phyloP scores from a whole-genome alignment of 768 basidiomycete genomes.

The Brasilioporus rufonigricans region DNA sequence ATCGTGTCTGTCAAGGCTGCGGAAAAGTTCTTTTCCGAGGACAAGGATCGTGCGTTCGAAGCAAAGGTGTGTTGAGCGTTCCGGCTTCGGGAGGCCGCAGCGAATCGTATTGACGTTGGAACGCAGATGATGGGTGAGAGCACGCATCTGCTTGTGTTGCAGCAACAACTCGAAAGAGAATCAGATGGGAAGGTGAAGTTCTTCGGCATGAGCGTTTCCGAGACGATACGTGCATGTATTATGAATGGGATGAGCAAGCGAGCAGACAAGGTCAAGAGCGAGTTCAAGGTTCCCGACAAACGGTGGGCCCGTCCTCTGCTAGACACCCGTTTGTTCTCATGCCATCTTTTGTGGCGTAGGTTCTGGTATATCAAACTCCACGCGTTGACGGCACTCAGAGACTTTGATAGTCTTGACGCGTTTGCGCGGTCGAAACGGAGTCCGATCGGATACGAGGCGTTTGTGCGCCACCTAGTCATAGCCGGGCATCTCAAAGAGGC shows the following conservation, averaged over 20 bases:
- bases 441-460: constrained; percentile 94
- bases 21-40: constrained; percentile 92
- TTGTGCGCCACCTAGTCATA: constrained; percentile 75
- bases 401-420: constrained; percentile 83
- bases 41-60: constrained; percentile 89
- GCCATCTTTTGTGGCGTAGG: constrained; percentile 38
- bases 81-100: background rate
- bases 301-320: constrained; percentile 48
- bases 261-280: constrained; percentile 84
- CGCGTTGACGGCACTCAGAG: constrained; percentile 71
- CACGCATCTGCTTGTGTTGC: constrained; percentile 67
- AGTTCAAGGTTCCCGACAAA: constrained; percentile 95
- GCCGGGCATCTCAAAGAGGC: constrained; percentile 79
- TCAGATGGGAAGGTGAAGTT: constrained; percentile 73
- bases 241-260: constrained; percentile 78
- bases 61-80: constrained; percentile 61
- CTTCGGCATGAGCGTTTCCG: constrained; percentile 82
- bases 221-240: constrained; percentile 78
- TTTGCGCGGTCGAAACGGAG: constrained; percentile 87
- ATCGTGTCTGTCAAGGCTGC: constrained; percentile 75
- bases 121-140: constrained; percentile 89
- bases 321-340: background rate
- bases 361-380: constrained; percentile 94
- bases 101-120: background rate
- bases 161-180: constrained; percentile 89